phyloP scores from a whole-genome alignment of 2,329 filamentous ascomycete genomes.

The Fusarium papillatum region DNA sequence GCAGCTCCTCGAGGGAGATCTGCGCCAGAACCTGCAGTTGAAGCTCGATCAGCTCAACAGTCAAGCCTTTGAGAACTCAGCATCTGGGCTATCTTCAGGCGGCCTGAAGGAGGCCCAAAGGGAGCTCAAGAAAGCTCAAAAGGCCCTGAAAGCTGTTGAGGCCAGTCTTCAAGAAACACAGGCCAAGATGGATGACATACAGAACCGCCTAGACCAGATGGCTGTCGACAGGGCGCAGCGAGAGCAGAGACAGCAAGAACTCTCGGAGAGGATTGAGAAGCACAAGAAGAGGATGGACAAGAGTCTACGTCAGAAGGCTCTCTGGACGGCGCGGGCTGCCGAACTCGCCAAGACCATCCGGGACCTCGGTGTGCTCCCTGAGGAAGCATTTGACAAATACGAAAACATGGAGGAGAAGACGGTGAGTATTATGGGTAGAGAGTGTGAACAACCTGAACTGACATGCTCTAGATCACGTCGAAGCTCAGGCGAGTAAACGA shows the following conservation, averaged over 20 bases:
- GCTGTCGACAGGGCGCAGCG: conserved; percentile 71
- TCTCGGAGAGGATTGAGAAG: conserved; percentile 83
- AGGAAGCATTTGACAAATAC: conserved; percentile 94
- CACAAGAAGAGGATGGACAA: conserved; percentile 94
- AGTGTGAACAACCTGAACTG: conserved; percentile 5
- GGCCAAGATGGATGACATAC: conserved; percentile 70
- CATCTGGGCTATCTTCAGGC: conserved; percentile 71
- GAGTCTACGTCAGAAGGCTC: conserved; percentile 88
- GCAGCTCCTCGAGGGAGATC: conserved; percentile 85
- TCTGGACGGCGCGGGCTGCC: conserved; percentile 80
- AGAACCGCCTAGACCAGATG: conserved; percentile 67
- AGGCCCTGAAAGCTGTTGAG: conserved; percentile 76
- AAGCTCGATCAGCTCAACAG: conserved; percentile 89
- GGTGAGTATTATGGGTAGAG: conserved; percentile 60
- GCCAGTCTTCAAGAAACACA: conserved; percentile 82
- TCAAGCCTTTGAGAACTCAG: conserved; percentile 77
- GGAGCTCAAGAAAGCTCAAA: conserved; percentile 84
- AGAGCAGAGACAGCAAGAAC: conserved; percentile 80
- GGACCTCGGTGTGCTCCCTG: conserved; percentile 91
- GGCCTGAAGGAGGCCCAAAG: conserved; percentile 83
- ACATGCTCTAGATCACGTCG: conserved; percentile 62
- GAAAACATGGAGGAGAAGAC: conserved; percentile 84
- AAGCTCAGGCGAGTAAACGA: conserved; percentile 93
- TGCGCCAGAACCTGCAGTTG: conserved; percentile 90
- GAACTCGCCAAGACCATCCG: conserved; percentile 92